Conservation (phyloP, 176 grass and related monocot species). For the Saccharum officinarum region DNA sequence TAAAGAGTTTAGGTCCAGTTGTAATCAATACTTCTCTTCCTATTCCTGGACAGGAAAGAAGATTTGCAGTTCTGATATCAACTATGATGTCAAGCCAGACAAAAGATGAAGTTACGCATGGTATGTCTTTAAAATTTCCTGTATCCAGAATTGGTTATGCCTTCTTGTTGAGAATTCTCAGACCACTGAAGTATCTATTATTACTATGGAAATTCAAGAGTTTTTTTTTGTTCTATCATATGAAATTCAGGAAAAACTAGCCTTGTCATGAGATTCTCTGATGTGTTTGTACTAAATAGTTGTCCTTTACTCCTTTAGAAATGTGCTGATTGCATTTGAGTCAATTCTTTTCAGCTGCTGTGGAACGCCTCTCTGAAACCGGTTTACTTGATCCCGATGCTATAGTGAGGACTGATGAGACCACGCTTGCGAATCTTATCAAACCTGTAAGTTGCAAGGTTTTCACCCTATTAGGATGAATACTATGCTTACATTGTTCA, state of each 20-base stretch:
- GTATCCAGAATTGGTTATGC: constrained; percentile 8
- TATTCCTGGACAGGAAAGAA: constrained; percentile 66
- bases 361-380: constrained; percentile 70
- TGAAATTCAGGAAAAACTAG: neutral
- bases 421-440: constrained; percentile 73
- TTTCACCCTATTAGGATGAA: constrained; percentile 18
- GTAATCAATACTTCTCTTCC: neutral
- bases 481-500: neutral
- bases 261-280: constrained; percentile 6
- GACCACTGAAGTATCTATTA: neutral
- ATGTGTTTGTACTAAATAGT: constrained; percentile 1
- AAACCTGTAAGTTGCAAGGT: constrained; percentile 66
- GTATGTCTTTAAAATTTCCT: constrained; percentile 33
- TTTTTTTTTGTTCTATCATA: neutral
- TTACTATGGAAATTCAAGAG: neutral
- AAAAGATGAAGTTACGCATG: constrained; percentile 97
- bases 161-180: neutral
- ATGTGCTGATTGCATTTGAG: constrained; percentile 40
- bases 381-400: constrained; percentile 81
- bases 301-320: constrained; percentile 28
- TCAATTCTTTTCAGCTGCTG: constrained; percentile 70
- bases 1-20: constrained; percentile 20
- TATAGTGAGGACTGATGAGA: constrained; percentile 76
- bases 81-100: constrained; percentile 94
- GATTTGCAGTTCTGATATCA: constrained; percentile 87